Evolutionary conservation across 192 early-diverging fungal species (phyloP), one percentile per base, ranked within the genome.

Genomic region (Kickxella alabastrina): DNA sequence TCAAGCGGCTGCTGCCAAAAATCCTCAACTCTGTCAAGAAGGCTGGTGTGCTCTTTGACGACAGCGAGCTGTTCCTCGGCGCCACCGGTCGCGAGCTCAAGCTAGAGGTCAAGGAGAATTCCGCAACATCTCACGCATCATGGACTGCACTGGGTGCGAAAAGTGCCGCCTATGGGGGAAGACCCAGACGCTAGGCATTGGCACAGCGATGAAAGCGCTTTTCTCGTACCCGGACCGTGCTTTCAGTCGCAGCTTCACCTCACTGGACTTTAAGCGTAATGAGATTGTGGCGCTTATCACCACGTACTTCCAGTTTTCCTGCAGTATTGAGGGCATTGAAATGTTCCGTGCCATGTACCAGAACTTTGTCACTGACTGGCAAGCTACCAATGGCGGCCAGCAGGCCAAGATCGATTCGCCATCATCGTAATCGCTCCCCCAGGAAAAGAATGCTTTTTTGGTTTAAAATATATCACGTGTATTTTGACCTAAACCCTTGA

Each of bases 81-180:
- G 66, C 77, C 18, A 67, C 74, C n/a, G 78, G 84, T 0, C 45
- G 43, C n/a, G 74, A 57, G 29, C 79, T 97, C 14, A 91, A 92
- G 67, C 61, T 82, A 17, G 91, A 98, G 76, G 92, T 97, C 67
- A 84, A 92, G 63, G 79, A 85, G 22, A 84, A 85, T 99, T 99
- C 78, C 82, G 97, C 48, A 99, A 99, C 60, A 87, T 99, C 15
- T 90, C 95, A 10, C 69, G 84, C 18, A 96, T 99, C 65, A 98
- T 99, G 95, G 97, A 99, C 76, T 99, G 97, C 65, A 93, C 97
- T 19, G 91, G 87, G 1, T 99, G 97, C 64, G 93, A 99, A 74
- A 99, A 99, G 73, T 99, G 97, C 57, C 68, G 91, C 34, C 74
- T 99, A 26, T 99, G 97, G 97, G 97, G 97, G 21, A 99, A 99